These are phyloP conservation scores for Gossypium gossypioides DNA, from an alignment of 441 rosid genomes.

Conservation along the genomic window DNA sequence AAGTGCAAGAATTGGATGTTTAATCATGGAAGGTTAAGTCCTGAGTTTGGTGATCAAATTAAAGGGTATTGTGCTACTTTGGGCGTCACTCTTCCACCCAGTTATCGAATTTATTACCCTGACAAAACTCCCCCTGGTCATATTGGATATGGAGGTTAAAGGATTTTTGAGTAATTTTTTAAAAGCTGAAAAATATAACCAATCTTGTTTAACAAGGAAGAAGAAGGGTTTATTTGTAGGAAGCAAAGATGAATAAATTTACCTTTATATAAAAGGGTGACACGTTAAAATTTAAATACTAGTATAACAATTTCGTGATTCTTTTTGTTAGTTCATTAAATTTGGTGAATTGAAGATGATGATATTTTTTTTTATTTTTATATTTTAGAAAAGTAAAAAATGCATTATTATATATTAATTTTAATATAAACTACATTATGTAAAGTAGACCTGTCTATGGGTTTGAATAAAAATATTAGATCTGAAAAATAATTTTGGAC, in stretches of 20 bases:
- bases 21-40: background rate
- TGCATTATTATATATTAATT: too few relatives aligned
- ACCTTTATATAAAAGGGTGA: background rate
- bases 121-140: background rate
- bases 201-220: background rate
- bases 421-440: too few relatives aligned
- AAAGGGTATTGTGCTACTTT: background rate
- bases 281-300: background rate
- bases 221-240: background rate
- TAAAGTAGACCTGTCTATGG: fast-evolving
- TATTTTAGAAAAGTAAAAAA: too few relatives aligned
- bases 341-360: too few relatives aligned
- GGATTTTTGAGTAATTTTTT: background rate
- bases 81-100: constrained; percentile 3
- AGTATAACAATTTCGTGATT: background rate
- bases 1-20: background rate
- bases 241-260: background rate
- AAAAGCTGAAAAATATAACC: background rate
- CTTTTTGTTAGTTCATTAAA: too few relatives aligned
- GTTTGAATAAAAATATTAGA: too few relatives aligned
- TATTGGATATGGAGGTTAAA: background rate
- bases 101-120: background rate
- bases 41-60: background rate
- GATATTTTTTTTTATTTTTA: too few relatives aligned
- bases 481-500: fast-evolving